Evolutionary conservation across 805 yeast species (phyloP), one percentile per base, ranked within the genome.

Genomic region (Saccharomycopsis synnaedendra): DNA sequence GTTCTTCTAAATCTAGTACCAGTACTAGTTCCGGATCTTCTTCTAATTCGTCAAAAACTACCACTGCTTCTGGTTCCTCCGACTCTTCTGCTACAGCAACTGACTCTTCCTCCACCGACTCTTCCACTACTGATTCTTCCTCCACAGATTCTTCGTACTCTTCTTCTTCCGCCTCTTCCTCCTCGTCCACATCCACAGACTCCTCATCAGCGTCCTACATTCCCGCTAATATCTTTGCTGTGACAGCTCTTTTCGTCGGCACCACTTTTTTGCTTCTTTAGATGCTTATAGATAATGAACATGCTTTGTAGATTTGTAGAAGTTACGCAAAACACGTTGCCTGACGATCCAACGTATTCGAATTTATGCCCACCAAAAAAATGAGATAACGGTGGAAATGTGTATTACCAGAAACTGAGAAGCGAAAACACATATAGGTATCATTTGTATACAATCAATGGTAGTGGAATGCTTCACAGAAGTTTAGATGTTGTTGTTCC

Each of bases 51-150:
- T 47, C 61, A 2, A 42, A 53, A 19, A 36, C 54, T 34, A n/a
- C 44, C 3, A 30, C 55, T 11, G 32, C 55, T 39, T 38, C 53
- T 5, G 47, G 61, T 3, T 42, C 54, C 19, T 34, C 54, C 31
- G 27, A 41, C 3, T 30, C 43, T 11, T 32, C 47, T 33, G 38
- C 43, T 9, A n/a, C 41, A 8, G 8, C 36, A 1, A 9, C n/a
- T n/a, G 8, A 8, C n/a, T 9, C 43, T 11, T 32, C 43, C 31
- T 43, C 43, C 9, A n/a, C 41, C n/a, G 8, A 8, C 36, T n/a
- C n/a, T 8, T 34, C 36, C 1, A 9, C 43, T 11, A 29, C 47
- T 30, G 35, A 37, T 9, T 27, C 41, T 9, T 34, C 36, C 10
- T 27, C 48, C 32, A 35, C 30, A 4, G 31, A 30, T 7, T 7